phyloP scores from a whole-genome alignment of 257 asterid genomes.

The Ophiorrhiza pumila region DNA sequence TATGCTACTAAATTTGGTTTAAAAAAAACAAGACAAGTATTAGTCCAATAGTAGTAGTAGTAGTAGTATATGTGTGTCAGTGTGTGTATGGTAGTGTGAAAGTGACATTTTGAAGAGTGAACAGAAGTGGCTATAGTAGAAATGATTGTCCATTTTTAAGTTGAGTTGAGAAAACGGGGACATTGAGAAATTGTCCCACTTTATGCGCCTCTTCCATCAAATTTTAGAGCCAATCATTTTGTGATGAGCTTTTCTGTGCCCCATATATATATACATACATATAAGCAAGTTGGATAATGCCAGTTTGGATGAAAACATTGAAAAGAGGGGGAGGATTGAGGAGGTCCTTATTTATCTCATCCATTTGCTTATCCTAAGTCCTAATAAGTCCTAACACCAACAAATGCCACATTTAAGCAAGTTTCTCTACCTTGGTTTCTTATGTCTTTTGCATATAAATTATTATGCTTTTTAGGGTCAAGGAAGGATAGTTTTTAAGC shows the following conservation, averaged over 20 bases:
- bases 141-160: neutral
- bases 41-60: too few relatives aligned
- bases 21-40: too few relatives aligned
- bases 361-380: neutral
- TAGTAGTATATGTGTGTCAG: too few relatives aligned
- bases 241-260: neutral
- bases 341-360: neutral
- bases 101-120: too few relatives aligned
- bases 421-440: too few relatives aligned
- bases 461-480: too few relatives aligned
- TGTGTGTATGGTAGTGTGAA: too few relatives aligned
- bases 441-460: too few relatives aligned
- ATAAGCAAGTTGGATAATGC: too few relatives aligned
- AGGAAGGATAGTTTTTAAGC: too few relatives aligned
- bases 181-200: neutral
- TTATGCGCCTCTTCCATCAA: neutral
- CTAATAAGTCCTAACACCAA: neutral
- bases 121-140: neutral
- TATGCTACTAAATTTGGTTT: too few relatives aligned
- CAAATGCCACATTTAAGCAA: neutral
- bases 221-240: neutral
- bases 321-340: too few relatives aligned
- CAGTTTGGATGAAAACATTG: neutral
- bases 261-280: neutral
- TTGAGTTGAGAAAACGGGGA: neutral